Evolutionary conservation across 2,329 filamentous ascomycete genomes (phyloP), one percentile per base, ranked within the genome.

Genomic region (Diaporthe sp.): DNA sequence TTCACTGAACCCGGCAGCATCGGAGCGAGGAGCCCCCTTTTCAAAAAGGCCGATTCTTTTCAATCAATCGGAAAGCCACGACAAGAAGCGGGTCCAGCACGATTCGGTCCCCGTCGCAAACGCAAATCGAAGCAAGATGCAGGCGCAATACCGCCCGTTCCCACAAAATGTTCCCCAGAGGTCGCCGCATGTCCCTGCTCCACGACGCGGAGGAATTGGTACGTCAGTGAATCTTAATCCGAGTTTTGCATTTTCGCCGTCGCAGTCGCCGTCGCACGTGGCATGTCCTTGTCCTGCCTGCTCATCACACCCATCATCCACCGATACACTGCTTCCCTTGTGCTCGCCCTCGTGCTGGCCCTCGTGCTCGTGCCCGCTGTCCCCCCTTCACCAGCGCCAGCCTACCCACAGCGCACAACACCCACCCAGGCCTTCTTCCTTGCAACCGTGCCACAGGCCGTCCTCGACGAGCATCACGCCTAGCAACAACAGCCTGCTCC

Each of bases 161-260:
- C 84, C 85, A 80, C 87, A 88, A 78, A 88, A 87, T 81, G 83
- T 84, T 78, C 84, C 87, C 76, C 87, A 87, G 79, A 83, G 87
- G 77, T 84, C 85, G 77, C 84, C 86, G 77, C 87, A 88, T 82
- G 80, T 83, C 76, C 80, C 84, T 72, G 85, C 84, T 76, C 86
- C 85, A 80, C 85, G 88, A 76, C 86, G 88, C 78, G 87, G 87
- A 78, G 88, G 87, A 77, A 89, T 89, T 80, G 88, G 88, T 89
- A 84, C 76, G 84, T 82, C 75, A 63, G 53, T 73, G 69, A 58
- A 61, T 42, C 42, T 53, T 59, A 53, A 68, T 74, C 53, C 72
- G 75, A 63, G 73, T 73, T 55, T 70, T 70, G 72, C 51, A 27
- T 65, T 56, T 63, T 70, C 51, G 51, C 55, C 47, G 42, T 69